These are phyloP conservation scores for Mycothermus thermophilus DNA, from an alignment of 495 filamentous ascomycete species.

Conservation along the genomic window DNA sequence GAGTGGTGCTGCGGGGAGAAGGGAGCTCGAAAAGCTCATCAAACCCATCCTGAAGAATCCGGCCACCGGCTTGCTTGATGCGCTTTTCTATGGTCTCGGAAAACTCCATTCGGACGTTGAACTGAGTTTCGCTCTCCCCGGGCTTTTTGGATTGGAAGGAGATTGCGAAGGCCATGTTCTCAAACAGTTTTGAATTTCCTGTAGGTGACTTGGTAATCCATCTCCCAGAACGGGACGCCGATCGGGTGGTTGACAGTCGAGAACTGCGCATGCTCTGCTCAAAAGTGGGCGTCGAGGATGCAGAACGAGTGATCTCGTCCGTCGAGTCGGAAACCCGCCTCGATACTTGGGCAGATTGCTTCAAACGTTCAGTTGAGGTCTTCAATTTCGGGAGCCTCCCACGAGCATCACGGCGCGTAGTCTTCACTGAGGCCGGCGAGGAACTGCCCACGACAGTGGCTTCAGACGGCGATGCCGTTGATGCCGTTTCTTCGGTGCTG, in stretches of 20 bases:
- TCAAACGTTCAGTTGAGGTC: slow-evolving; percentile 13
- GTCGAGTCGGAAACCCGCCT: slow-evolving; percentile 22
- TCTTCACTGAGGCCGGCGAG: slow-evolving; percentile 19
- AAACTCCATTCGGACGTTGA: slow-evolving; percentile 33
- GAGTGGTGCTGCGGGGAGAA: slow-evolving; percentile 8
- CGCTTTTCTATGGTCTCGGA: slow-evolving; percentile 26
- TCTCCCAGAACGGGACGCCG: slow-evolving; percentile 5
- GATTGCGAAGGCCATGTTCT: slow-evolving; percentile 68
- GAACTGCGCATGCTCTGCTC: slow-evolving; percentile 18
- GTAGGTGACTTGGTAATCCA: slow-evolving; percentile 1
- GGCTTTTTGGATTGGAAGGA: slow-evolving; percentile 43
- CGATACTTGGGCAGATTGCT: slow-evolving; percentile 11
- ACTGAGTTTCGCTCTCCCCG: slow-evolving; percentile 38
- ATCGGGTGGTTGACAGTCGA: slow-evolving; percentile 6
- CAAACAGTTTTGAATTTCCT: slow-evolving; percentile 37
- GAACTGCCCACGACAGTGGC: slow-evolving; percentile 9
- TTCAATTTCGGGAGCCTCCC: slow-evolving; percentile 14
- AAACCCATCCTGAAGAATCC: slow-evolving; percentile 61
- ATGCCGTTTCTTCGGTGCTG: slow-evolving; percentile 10
- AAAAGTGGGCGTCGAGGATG: slow-evolving; percentile 14
- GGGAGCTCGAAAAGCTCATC: slow-evolving; percentile 63
- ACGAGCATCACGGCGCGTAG: slow-evolving; percentile 13
- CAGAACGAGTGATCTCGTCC: slow-evolving; percentile 26
- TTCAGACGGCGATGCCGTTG: slow-evolving; percentile 1
- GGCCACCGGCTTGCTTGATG: slow-evolving; percentile 50